A percentile compares a stretch with the other conserved stretches of the same genome.
phyloP scores from a whole-genome alignment of 805 yeast genomes.

The Alloascoidea africana region DNA sequence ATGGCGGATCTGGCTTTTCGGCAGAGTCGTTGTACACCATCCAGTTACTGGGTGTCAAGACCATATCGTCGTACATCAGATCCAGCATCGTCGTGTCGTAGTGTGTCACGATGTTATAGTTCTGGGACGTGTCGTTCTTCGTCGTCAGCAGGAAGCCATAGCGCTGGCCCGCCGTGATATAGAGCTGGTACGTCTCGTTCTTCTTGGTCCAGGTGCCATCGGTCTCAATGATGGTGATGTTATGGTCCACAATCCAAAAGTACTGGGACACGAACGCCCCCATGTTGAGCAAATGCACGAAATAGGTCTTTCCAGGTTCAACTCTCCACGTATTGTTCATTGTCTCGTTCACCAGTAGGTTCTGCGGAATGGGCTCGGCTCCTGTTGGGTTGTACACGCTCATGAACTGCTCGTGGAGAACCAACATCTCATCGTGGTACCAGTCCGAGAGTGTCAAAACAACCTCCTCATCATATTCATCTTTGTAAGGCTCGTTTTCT shows the following conservation, averaged over 20 bases:
- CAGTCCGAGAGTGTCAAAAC: slow-evolving; percentile 64
- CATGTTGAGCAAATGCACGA: slow-evolving; percentile 63
- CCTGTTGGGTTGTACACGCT: slow-evolving; percentile 84
- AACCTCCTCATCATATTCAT: slow-evolving; percentile 68
- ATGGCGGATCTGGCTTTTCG: slow-evolving; percentile 25
- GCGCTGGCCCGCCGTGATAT: slow-evolving; percentile 86
- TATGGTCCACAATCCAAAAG: slow-evolving; percentile 79
- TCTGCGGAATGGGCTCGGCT: slow-evolving; percentile 92
- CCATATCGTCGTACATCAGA: slow-evolving; percentile 43
- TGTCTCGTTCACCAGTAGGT: slow-evolving; percentile 69
- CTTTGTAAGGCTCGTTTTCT: slow-evolving; percentile 38
- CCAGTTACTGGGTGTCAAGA: slow-evolving; percentile 62
- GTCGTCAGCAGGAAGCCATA: slow-evolving; percentile 70
- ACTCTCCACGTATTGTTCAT: slow-evolving; percentile 51
- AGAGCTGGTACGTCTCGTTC: slow-evolving; percentile 51
- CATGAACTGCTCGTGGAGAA: slow-evolving; percentile 39
- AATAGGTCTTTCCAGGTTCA: slow-evolving; percentile 73
- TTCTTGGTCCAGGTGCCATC: slow-evolving; percentile 84
- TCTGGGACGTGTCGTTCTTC: slow-evolving; percentile 40
- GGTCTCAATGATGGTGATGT: slow-evolving; percentile 72
- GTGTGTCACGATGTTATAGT: slow-evolving; percentile 72
- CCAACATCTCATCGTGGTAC: slow-evolving; percentile 57
- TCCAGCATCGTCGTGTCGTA: slow-evolving; percentile 82
- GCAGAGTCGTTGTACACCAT: slow-evolving; percentile 39
- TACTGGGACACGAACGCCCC: slow-evolving; percentile 92